Base-by-base conservation (phyloP, 441 rosid species). In the Rhodomyrtus psidioides region DNA sequence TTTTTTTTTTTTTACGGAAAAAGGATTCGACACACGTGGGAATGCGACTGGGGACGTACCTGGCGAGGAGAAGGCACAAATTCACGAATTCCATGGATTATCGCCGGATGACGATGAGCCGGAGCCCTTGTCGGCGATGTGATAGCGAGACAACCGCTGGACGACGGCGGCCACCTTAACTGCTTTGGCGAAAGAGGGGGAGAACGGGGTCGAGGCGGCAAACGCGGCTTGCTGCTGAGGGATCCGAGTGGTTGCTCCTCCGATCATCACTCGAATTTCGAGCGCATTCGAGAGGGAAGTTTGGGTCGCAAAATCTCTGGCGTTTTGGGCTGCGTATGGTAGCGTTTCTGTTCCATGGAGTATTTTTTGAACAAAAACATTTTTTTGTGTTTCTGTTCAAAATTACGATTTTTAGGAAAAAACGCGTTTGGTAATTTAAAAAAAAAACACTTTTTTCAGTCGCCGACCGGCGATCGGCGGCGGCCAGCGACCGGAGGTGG, bases 31-130 rank as follows among this genome's bases (percentile, higher is more conserved):
- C 24, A 5, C n/a, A 12, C 15, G 14, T 12, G 53, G 30, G 26
- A 55, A 9, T 5, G 82, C 5, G 59, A 46, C n/a, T 10, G 9
- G 42, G 54, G 4, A 74, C 49, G 57, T 87, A 93, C 99, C 96
- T 91, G 55, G 99, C 94, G 82, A 97, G 98, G 82, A 94, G 89
- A 89, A 96, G 94, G 87, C 97, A 95, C 84, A 94, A 94, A 86
- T 85, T 84, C 91, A 87, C 91, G 90, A 94, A 93, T 85, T 94
- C 94, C 21, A 42, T 4, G 84, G 39, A 9, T 4, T 12, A 10
- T 87, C 86, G 74, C 86, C 84, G 7, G 26, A 24, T 13, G 81
- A 13, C 58, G 91, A 92, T 27, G 90, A 55, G 86, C 87, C 90
- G 16, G 87, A 57, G 62, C 54, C 87, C 58, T 59, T 13, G 44